Evolutionary conservation across 2,329 filamentous ascomycete genomes (phyloP).

Genomic region (Diaporthe vexans): DNA sequence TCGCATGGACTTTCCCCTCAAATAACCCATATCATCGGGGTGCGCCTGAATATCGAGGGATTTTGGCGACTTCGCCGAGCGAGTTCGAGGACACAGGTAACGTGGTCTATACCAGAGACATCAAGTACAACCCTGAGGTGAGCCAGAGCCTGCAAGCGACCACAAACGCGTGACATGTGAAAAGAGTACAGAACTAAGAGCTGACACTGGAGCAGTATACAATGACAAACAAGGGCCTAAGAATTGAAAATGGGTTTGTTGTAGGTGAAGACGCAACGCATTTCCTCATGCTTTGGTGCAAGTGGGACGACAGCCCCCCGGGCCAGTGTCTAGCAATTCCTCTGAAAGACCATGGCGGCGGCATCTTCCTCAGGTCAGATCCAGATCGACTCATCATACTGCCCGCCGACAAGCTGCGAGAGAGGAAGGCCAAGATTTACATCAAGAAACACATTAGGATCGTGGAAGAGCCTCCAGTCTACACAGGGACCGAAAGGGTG

Average conservation of each 20-base stretch:
- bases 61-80: not conserved
- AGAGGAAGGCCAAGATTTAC: not conserved
- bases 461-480: not conserved
- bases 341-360: not conserved
- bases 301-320: not conserved
- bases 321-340: not conserved
- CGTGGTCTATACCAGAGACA: not conserved
- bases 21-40: not conserved
- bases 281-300: not conserved
- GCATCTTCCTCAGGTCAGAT: conserved; percentile 1
- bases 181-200: not conserved
- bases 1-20: not conserved
- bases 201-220: not conserved
- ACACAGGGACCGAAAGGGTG: not conserved
- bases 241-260: not conserved
- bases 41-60: not conserved
- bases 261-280: not conserved
- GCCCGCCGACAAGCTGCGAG: not conserved
- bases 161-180: not conserved
- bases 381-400: not conserved
- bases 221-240: not conserved
- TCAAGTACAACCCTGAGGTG: conserved; percentile 2
- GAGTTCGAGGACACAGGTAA: not conserved
- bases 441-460: not conserved
- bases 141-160: not conserved